Percentiles rank a stretch among this genome's conserved stretches.
Evolutionary conservation across 495 filamentous ascomycete species (phyloP).

Genomic region (Pyrenula massariospora): DNA sequence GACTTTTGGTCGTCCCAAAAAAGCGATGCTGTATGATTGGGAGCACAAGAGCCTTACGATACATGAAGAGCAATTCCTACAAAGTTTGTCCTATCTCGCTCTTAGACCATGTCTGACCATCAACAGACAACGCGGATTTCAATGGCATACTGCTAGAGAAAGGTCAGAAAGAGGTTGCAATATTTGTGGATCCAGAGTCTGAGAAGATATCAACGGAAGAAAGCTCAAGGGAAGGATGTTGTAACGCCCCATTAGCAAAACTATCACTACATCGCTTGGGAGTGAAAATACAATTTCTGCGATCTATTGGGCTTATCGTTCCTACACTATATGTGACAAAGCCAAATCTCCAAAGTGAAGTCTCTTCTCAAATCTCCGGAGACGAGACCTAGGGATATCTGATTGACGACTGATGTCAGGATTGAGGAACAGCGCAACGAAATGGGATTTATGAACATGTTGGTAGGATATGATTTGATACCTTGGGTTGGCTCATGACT

Average conservation of each 20-base stretch:
- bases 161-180: neutral
- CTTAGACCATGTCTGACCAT: too few species aligned
- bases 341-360: neutral
- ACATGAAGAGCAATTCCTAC: neutral
- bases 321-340: neutral
- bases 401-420: too few species aligned
- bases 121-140: neutral
- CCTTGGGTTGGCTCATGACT: too few species aligned
- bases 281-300: neutral
- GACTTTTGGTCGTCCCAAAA: neutral
- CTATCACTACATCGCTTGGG: neutral
- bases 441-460: too few species aligned
- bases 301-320: neutral
- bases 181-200: neutral
- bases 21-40: neutral
- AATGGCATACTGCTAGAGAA: neutral
- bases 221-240: neutral
- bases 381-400: too few species aligned
- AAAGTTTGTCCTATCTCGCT: too few species aligned
- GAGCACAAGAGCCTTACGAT: neutral
- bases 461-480: too few species aligned
- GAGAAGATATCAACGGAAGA: neutral
- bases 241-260: neutral
- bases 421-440: too few species aligned
- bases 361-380: too few species aligned